Base-by-base conservation (phyloP, 2,329 filamentous ascomycete genomes). In the Colletotrichum incanum region DNA sequence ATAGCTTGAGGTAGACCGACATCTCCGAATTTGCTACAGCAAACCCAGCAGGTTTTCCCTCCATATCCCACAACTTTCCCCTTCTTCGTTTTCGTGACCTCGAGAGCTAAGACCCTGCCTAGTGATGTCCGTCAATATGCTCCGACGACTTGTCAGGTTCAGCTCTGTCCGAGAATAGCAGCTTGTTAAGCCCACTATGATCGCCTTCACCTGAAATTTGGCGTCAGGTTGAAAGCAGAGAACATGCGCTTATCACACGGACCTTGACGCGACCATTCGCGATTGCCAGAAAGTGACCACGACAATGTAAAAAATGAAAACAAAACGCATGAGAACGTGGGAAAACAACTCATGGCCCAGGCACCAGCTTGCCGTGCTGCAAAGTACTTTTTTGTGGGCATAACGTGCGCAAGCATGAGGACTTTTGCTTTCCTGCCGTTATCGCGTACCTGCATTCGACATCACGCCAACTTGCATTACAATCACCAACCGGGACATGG, bases 151-250 rank as follows among this genome's bases (percentile, higher is more conserved):
- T 55, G 20, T 54, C 34, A n/a, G 20, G 37, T 43, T 69, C 69
- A 69, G 52, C 59, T 55, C 31, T 23, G 52, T 67, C 52, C 59
- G n/a, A 54, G 59, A 69, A 64, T 59, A 72, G 59, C 59, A 34
- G 34, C 39, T 16, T 34, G 20, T 43, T 41, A 59, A 58, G 45
- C 12, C 28, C 41, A 37, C 18, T 28, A 14, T 39, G 26, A 37
- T 26, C 49, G 11, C 50, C 55, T 20, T 64, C 54, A 54, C 65
- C 52, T 64, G 69, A 60, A 69, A 45, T 54, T 43, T 55, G 50
- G 26, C 62, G 45, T 54, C 16, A 20, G 12, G 41, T 45, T 16
- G 16, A 28, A 16, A 41, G 28, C 6, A 39, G 39, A 37, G 45
- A 43, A 2, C 16, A n/a, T 28, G 8, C 34, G 20, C n/a, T 58